Base-by-base conservation (phyloP, 1,139 yeast species). In the Debaryomyces subglobosus region DNA sequence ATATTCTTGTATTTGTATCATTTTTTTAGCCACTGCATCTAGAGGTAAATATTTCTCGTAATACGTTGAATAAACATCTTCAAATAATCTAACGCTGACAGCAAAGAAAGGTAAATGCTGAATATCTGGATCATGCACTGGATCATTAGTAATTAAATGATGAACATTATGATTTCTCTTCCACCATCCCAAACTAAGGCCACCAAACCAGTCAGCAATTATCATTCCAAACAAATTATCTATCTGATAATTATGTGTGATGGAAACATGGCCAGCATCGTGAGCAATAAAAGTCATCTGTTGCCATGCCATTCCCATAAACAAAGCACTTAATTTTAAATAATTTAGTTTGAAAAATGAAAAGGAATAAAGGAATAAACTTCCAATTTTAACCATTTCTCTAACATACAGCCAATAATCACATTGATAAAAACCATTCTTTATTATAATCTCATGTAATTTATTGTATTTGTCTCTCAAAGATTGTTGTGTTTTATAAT, bases 111-210 rank as follows among this genome's bases (percentile, higher is more conserved):
- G 97, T 54, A 90, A 67, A 67, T 90, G 97, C 66, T 91, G 97
- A 61, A 90, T 91, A 68, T 90, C 97, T 0, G 97, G 97, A 61
- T 91, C 97, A 63, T 90, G 96, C 1, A 86, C 86, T 0, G 97
- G 97, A 61, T 90, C 96, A 65, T 90, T 90, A 13, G 97, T 87
- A 47, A 90, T 78, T 49, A 90, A 69, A 66, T 90, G 97, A 64
- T 91, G 97, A 20, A 90, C 96, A 63, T 90, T 90, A 66, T 90
- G 97, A 65, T 88, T 90, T 46, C 94, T 77, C 60, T 90, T 91
- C 97, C 97, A 90, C 97, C 97, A 90, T 1, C 96, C 96, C 34
- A 89, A 65, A 46, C 96, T 88, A 46, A 90, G 72, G 0, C 97
- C 97, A n/a, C 97, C 97, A 49, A 84, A 68, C 73, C 79, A 89